These are phyloP conservation scores for Podospora tetraspora DNA, from an alignment of 495 filamentous ascomycete species.

Conservation along the genomic window DNA sequence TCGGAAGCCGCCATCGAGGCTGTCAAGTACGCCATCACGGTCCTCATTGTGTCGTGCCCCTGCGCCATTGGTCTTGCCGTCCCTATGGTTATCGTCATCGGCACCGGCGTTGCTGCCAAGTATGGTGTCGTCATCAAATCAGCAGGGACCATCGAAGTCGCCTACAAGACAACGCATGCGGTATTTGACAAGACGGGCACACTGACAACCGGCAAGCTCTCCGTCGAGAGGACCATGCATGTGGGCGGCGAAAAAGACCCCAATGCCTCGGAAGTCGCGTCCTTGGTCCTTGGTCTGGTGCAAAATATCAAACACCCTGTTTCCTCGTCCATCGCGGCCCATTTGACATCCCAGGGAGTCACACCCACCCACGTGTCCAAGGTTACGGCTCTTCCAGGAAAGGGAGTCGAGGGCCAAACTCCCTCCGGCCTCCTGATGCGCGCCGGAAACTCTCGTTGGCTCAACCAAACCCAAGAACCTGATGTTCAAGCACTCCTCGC, in stretches of 20 bases:
- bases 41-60: slow-evolving; percentile 73
- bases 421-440: slow-evolving; percentile 30
- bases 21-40: slow-evolving; percentile 69
- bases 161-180: slow-evolving; percentile 58
- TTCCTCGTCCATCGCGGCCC: slow-evolving; percentile 51
- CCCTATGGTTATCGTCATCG: slow-evolving; percentile 75
- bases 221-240: slow-evolving; percentile 42
- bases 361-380: slow-evolving; percentile 32
- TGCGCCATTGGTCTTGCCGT: slow-evolving; percentile 78
- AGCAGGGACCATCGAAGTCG: slow-evolving; percentile 58
- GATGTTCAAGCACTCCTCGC: slow-evolving; percentile 42
- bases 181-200: slow-evolving; percentile 85
- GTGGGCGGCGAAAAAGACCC: slow-evolving; percentile 13
- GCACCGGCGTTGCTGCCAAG: slow-evolving; percentile 62
- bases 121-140: slow-evolving; percentile 66
- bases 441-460: slow-evolving; percentile 63
- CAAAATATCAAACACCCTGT: slow-evolving; percentile 60
- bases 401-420: slow-evolving; percentile 35
- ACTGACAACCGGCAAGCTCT: slow-evolving; percentile 57
- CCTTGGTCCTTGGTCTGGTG: slow-evolving; percentile 36
- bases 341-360: slow-evolving; percentile 39
- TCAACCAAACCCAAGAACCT: slow-evolving; percentile 32
- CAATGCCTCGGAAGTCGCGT: slow-evolving; percentile 9
- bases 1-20: slow-evolving; percentile 52
- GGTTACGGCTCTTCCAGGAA: slow-evolving; percentile 46